Percentiles rank a stretch among this genome's conserved stretches.
Conservation (phyloP, 2,329 filamentous ascomycete species). For the Catunica adiposa region DNA sequence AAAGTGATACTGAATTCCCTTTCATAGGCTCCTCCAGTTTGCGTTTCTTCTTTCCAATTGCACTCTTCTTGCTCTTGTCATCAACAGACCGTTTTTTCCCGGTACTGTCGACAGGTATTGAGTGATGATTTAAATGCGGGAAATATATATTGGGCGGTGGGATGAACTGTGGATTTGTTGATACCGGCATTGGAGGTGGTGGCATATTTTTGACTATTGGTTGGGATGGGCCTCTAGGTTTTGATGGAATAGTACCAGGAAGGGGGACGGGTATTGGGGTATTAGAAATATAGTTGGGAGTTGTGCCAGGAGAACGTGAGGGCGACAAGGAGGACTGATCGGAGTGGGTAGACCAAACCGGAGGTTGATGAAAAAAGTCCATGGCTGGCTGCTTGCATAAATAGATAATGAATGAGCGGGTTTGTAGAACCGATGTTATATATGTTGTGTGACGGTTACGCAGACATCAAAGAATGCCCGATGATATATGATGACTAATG, state of each 20-base stretch:
- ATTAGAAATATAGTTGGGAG: background rate
- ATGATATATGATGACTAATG: too few relatives aligned
- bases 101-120: background rate
- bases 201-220: background rate
- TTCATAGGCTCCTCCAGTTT: background rate
- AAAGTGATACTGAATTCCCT: background rate
- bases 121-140: background rate
- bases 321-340: background rate
- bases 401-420: too few relatives aligned
- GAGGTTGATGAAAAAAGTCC: too few relatives aligned
- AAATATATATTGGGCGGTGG: background rate
- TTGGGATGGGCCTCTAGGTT: background rate
- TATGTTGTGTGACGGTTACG: too few relatives aligned
- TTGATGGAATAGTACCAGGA: background rate
- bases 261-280: background rate
- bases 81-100: background rate
- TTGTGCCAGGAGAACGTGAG: background rate
- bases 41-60: background rate
- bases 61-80: background rate
- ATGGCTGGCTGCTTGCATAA: too few relatives aligned
- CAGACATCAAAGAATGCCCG: too few relatives aligned
- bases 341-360: too few relatives aligned
- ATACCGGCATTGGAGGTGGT: background rate
- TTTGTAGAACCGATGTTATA: too few relatives aligned
- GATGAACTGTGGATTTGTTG: background rate